Percentiles rank a stretch among this genome's conserved stretches.
Conservation (phyloP, 768 basidiomycete species). For the Mycena olivaceomarginata region DNA sequence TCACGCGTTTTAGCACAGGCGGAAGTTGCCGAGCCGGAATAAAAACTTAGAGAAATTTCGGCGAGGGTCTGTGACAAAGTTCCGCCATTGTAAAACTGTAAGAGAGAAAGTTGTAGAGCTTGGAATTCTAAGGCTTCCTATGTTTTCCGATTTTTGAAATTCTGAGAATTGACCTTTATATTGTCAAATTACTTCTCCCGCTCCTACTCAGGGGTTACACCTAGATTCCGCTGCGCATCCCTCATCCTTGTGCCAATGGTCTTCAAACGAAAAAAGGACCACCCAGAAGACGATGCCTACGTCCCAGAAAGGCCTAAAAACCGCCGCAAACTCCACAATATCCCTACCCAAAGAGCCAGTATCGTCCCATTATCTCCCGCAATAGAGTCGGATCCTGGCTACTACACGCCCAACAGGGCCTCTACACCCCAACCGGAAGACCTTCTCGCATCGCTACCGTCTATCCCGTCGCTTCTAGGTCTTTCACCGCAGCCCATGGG, state of each 20-base stretch:
- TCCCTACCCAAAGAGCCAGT: background rate
- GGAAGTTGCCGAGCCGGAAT: too few species aligned
- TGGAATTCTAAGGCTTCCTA: constrained; percentile 5
- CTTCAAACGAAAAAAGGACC: background rate
- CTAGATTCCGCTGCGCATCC: background rate
- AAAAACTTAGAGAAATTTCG: too few species aligned
- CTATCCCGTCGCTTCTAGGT: background rate
- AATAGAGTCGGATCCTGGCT: background rate
- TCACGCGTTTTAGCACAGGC: too few species aligned
- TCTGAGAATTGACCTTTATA: background rate
- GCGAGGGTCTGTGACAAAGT: too few species aligned
- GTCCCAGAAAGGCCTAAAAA: background rate
- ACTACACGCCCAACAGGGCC: background rate
- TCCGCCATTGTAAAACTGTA: too few species aligned
- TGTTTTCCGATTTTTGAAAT: constrained; percentile 1
- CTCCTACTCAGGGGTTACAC: background rate
- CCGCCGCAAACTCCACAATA: background rate
- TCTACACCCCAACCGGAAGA: background rate
- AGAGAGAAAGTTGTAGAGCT: background rate
- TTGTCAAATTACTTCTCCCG: background rate
- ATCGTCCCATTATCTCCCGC: background rate
- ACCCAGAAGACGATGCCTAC: constrained; percentile 18
- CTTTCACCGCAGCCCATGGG: background rate
- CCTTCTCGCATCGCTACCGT: background rate
- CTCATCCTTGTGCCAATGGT: background rate